Evolutionary conservation across 768 basidiomycete species (phyloP).

Genomic region (Rhizopogon rudus): DNA sequence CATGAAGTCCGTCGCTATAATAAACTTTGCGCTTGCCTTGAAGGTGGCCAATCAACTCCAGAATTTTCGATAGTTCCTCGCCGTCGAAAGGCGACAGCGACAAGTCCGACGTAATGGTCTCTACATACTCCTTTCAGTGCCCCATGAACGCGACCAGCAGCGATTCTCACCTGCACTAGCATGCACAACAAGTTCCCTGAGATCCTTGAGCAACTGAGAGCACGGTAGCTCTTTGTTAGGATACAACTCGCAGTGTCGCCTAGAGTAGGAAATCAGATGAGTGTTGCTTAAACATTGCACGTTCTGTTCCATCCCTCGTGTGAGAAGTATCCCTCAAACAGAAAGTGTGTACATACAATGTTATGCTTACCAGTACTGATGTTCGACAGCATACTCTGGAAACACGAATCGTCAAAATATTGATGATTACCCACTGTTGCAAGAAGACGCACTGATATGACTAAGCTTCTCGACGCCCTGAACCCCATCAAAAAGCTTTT

Average conservation of each 20-base stretch:
- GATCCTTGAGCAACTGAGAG: neutral
- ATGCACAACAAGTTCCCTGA: constrained; percentile 1
- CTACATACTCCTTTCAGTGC: constrained; percentile 13
- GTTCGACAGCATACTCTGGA: constrained; percentile 14
- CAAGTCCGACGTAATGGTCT: neutral
- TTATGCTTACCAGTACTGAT: constrained; percentile 17
- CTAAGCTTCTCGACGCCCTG: constrained; percentile 33
- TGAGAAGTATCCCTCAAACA: neutral
- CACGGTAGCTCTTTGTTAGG: neutral
- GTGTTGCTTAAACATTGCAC: neutral
- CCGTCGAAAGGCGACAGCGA: constrained; percentile 6
- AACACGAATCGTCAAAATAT: neutral
- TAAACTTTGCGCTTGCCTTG: neutral
- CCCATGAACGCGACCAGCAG: neutral
- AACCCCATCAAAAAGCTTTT: constrained; percentile 27
- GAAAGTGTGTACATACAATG: neutral
- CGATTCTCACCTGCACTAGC: constrained; percentile 16
- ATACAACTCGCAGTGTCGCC: constrained; percentile 5
- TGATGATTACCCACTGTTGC: neutral
- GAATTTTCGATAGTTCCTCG: constrained; percentile 3
- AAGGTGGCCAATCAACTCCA: constrained; percentile 4
- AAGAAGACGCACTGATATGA: constrained; percentile 35
- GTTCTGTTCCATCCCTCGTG: neutral
- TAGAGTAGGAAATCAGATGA: neutral
- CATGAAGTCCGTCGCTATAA: neutral